Conservation (phyloP, 1,284 basidiomycete species). For the Sutorius eximius region DNA sequence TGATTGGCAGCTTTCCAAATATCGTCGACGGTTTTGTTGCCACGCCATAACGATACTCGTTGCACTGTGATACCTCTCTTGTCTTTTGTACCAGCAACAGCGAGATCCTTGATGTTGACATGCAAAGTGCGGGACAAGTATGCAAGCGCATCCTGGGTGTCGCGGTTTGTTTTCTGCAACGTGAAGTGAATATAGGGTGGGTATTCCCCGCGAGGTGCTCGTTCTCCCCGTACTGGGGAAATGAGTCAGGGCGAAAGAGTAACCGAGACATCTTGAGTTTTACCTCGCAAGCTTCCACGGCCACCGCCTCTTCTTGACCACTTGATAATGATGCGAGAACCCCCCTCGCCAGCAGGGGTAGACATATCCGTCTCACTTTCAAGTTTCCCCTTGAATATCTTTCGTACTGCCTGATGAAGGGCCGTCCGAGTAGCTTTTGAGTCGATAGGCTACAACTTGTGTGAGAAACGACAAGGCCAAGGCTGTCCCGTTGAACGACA, state of each 20-base stretch:
- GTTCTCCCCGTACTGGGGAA: slow-evolving; percentile 37
- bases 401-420: slow-evolving; percentile 81
- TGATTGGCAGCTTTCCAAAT: slow-evolving; percentile 83
- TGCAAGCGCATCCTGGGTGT: slow-evolving; percentile 91
- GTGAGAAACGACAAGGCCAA: slow-evolving; percentile 20
- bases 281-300: slow-evolving; percentile 41
- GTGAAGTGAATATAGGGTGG: slow-evolving; percentile 96
- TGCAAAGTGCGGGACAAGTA: slow-evolving; percentile 78
- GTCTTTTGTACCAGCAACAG: slow-evolving; percentile 96
- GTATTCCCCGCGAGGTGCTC: slow-evolving; percentile 59
- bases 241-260: slow-evolving; percentile 8
- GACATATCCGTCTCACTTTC: slow-evolving; percentile 76
- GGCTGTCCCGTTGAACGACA: slow-evolving; percentile 33
- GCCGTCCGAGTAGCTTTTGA: slow-evolving; percentile 81
- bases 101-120: slow-evolving; percentile 75
- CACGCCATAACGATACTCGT: slow-evolving; percentile 82
- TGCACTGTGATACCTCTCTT: slow-evolving; percentile 97
- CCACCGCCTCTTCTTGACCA: slow-evolving; percentile 60
- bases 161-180: slow-evolving; percentile 96
- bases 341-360: slow-evolving; percentile 52
- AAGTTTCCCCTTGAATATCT: slow-evolving; percentile 80
- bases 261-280: not conserved
- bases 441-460: slow-evolving; percentile 65
- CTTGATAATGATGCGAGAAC: slow-evolving; percentile 69
- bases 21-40: slow-evolving; percentile 77